Base-by-base conservation (phyloP, 345 rosid genomes). In the Salix dunnii region DNA sequence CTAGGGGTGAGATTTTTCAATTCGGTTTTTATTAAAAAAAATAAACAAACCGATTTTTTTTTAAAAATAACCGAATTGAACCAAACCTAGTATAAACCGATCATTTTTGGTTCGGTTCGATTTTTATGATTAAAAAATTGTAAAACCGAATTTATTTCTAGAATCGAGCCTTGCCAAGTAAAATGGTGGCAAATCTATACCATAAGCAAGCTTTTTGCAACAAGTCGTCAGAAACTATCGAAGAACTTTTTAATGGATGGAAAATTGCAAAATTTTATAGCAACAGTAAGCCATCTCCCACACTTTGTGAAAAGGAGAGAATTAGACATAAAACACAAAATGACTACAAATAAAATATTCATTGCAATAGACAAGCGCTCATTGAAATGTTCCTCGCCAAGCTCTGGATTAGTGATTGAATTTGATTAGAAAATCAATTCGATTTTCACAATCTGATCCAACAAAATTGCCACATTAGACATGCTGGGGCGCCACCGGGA, bases 371-470 rank as follows among this genome's bases (percentile, higher is more conserved):
- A 28, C 49, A 72, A 36, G 9, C 33, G 2, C 17, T 30, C 31
- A 30, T 30, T 30, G 31, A 30, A 36, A 7, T 38, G 46, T 68
- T 40, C 33, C 27, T 68, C 70, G 25, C 28, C 2, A 35, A 36
- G 49, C 18, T 17, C n/a, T 36, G 3, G 42, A 21, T 2, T n/a
- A 3, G 6, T 65, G 68, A 65, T 14, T 72, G 31, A 35, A 35
- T 13, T 72, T 58, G 77, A 63, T 81, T 88, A 91, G 63, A 84
- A 89, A 77, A 78, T 77, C 84, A 90, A 82, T 68, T 91, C 92
- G 86, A 90, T 91, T 82, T 89, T 87, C 73, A 82, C 87, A 72
- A 89, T 81, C 64, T 87, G 90, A 77, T 90, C 92, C 90, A 95
- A 84, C 88, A 78, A 87, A 28, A 76, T 84, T 6, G 87, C 91